These are phyloP conservation scores for Mortierella sp. DNA, from an alignment of 371 early-diverging fungal genomes.

Conservation along the genomic window DNA sequence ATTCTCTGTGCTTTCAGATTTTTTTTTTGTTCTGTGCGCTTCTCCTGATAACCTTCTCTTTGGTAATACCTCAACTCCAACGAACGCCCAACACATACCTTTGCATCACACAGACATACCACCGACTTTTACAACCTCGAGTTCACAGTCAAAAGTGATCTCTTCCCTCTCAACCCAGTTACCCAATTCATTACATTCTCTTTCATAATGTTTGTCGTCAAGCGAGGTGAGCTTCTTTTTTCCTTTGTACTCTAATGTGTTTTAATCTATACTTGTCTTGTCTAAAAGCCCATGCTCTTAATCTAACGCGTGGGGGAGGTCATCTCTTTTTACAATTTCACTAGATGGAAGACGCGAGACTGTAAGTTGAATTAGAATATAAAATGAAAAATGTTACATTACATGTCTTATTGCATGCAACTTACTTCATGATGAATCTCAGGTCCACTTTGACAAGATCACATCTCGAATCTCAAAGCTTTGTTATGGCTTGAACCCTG, in stretches of 20 bases:
- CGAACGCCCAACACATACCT: not conserved
- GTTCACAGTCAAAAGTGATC: not conserved
- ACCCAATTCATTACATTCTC: not conserved
- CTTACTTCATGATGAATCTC: not conserved
- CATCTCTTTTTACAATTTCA: not conserved
- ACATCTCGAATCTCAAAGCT: constrained; percentile 83
- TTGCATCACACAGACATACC: not conserved
- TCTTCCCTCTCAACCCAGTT: not conserved
- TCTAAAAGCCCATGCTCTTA: not conserved
- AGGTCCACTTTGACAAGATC: constrained; percentile 60
- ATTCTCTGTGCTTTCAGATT: not conserved
- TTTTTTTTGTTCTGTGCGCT: not conserved
- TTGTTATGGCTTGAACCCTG: constrained; percentile 93
- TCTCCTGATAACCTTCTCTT: not conserved
- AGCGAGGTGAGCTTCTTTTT: constrained; percentile 42
- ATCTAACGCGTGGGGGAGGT: not conserved
- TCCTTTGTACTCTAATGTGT: not conserved
- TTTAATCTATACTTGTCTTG: not conserved
- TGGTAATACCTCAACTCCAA: not conserved
- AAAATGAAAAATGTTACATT: not conserved
- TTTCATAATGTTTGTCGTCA: constrained; percentile 47
- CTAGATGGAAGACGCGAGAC: constrained; percentile 57
- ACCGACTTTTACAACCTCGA: not conserved
- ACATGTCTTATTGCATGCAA: not conserved
- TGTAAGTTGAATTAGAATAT: constrained; percentile 29